Conservation (phyloP, 2,329 filamentous ascomycete species). For the Alternaria angustiovoidea region DNA sequence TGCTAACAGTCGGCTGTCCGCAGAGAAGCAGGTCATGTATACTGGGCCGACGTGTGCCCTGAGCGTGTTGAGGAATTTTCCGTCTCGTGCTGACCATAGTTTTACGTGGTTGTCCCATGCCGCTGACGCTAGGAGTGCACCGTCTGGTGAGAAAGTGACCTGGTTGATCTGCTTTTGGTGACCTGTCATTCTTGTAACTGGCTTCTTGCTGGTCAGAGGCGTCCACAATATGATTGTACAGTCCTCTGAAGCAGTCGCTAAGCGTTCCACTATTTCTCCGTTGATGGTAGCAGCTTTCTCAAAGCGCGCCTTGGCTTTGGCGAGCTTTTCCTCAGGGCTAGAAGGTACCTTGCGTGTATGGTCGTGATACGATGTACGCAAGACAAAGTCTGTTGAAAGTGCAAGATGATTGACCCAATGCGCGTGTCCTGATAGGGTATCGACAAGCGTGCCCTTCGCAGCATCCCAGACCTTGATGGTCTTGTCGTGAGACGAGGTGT, state of each 20-base stretch:
- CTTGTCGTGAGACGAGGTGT: conserved; percentile 79
- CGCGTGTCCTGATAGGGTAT: conserved; percentile 81
- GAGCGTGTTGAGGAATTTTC: conserved; percentile 83
- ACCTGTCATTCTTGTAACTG: conserved; percentile 85
- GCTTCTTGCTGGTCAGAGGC: conserved; percentile 77
- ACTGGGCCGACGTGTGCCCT: conserved; percentile 90
- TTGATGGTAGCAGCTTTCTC: conserved; percentile 82
- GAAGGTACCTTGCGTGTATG: conserved; percentile 75
- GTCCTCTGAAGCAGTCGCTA: conserved; percentile 93
- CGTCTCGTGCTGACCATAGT: conserved; percentile 82
- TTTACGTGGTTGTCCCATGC: conserved; percentile 96
- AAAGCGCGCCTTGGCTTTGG: conserved; percentile 82
- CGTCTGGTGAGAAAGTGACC: conserved; percentile 92
- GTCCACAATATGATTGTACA: conserved; percentile 98
- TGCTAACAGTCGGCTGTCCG: conserved; percentile 88
- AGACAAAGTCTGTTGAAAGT: conserved; percentile 88
- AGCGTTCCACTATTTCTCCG: conserved; percentile 79
- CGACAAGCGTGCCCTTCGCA: conserved; percentile 77
- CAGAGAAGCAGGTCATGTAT: conserved; percentile 91
- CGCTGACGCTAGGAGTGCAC: conserved; percentile 83
- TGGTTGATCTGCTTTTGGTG: conserved; percentile 98
- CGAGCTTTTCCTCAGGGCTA: conserved; percentile 73
- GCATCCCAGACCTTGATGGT: conserved; percentile 91
- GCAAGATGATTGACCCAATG: conserved; percentile 97
- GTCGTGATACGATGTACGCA: conserved; percentile 87